Evolutionary conservation across 768 basidiomycete species (phyloP).

Genomic region (Clitopilus passeckerianus): DNA sequence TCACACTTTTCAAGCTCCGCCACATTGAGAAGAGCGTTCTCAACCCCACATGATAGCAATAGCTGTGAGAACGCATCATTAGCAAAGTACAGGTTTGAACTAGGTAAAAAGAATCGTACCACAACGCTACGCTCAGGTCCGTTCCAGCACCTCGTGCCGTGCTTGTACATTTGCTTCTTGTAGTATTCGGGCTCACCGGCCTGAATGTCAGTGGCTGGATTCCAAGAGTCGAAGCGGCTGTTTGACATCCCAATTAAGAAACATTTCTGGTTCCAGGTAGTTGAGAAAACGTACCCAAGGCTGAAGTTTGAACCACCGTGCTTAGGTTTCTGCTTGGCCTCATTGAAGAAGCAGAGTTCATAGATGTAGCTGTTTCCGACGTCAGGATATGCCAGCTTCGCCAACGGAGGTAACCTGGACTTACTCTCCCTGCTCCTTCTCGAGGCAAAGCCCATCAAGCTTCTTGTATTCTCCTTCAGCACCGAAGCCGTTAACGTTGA

Average conservation of each 20-base stretch:
- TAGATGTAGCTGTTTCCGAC: conserved; percentile 78
- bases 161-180: conserved; percentile 73
- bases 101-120: conserved; percentile 33
- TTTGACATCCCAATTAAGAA: background rate
- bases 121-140: conserved; percentile 85
- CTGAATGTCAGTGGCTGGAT: conserved; percentile 48
- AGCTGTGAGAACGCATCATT: conserved; percentile 41
- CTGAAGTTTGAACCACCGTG: conserved; percentile 70
- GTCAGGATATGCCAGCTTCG: background rate
- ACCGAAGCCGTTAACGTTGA: conserved; percentile 63
- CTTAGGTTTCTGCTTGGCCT: conserved; percentile 84
- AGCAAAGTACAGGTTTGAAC: conserved; percentile 1
- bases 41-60: conserved; percentile 76
- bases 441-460: conserved; percentile 75
- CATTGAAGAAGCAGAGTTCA: conserved; percentile 87
- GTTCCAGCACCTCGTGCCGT: conserved; percentile 93
- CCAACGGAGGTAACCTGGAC: conserved; percentile 25
- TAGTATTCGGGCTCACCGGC: conserved; percentile 74
- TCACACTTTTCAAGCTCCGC: conserved; percentile 96
- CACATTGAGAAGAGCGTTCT: conserved; percentile 75
- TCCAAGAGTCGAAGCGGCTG: conserved; percentile 82
- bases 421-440: conserved; percentile 85
- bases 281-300: conserved; percentile 65
- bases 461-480: conserved; percentile 93
- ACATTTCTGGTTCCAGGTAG: background rate